Conservation (phyloP, 2,329 filamentous ascomycete species). For the Metarhizium robertsii region DNA sequence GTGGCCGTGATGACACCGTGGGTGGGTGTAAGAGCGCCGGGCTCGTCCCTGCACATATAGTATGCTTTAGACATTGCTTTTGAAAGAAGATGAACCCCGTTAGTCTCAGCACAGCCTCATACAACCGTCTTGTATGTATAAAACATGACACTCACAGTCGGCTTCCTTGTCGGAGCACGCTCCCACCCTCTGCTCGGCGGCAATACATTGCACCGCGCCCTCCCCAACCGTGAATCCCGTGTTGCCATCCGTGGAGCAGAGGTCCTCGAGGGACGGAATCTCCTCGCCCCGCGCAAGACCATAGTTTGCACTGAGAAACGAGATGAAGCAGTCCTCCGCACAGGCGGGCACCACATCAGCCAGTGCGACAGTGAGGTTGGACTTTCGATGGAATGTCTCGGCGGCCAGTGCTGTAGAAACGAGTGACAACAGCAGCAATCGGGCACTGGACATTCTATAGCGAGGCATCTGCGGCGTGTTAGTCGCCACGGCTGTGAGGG, state of each 20-base stretch:
- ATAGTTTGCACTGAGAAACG: constrained; percentile 55
- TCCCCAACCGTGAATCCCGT: constrained; percentile 64
- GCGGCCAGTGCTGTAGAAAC: constrained; percentile 17
- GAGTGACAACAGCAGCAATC: constrained; percentile 16
- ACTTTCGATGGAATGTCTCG: constrained; percentile 13
- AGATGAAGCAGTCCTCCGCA: constrained; percentile 50
- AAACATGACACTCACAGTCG: constrained; percentile 17
- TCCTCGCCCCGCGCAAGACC: constrained; percentile 36
- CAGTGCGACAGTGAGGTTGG: constrained; percentile 26
- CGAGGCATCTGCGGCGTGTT: background rate
- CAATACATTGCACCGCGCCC: constrained; percentile 58
- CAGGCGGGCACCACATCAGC: constrained; percentile 44
- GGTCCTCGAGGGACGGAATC: constrained; percentile 46
- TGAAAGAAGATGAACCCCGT: no score
- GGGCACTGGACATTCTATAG: background rate
- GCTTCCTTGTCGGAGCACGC: constrained; percentile 40
- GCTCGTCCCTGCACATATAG: constrained; percentile 45
- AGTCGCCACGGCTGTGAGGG: background rate
- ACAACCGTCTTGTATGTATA: no score
- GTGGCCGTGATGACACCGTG: constrained; percentile 51
- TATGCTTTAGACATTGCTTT: constrained; percentile 39
- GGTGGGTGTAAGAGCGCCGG: constrained; percentile 44
- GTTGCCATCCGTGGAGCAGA: constrained; percentile 51
- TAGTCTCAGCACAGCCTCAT: no score
- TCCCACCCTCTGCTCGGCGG: constrained; percentile 39